Evolutionary conservation across 768 basidiomycete genomes (phyloP), one percentile per base, ranked within the genome.

Genomic region (Mycena haematopus): DNA sequence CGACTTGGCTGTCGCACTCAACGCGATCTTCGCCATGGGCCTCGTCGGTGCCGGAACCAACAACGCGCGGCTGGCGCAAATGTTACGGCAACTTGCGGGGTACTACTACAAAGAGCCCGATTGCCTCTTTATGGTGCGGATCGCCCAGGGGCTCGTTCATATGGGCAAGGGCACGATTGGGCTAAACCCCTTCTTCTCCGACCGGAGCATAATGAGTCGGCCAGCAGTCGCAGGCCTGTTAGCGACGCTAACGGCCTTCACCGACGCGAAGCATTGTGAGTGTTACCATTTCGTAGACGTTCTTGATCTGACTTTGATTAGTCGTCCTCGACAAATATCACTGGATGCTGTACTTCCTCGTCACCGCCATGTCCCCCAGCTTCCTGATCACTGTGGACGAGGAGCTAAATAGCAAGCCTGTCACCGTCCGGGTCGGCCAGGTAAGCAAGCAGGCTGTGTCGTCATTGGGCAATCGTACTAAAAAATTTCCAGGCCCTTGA

Each of bases 151-250:
- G n/a, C 77, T 99, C 69, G 91, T 98, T 21, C 95, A 98, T 75
- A 96, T 99, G 96, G 96, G 96, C 75, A 99, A 99, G 78, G 96
- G 96, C 36, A 98, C 95, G 14, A 92, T 99, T 72, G 92, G 93
- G 11, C 80, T 99, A 69, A 98, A 96, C 74, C 96, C 97, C 4
- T 98, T 97, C 89, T 98, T 92, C 84, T 85, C 84, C 33, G 96
- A 99, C 75, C 86, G 96, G 38, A 86, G 84, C 56, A 89, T 96
- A 70, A 90, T 99, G 90, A 91, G 87, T 70, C 85, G 90, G 53
- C 87, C 92, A 1, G 95, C 95, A 6, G 84, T 97, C 15, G 94
- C 95, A 36, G 97, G 96, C 52, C 76, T 98, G 40, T 77, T 99
- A 60, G 89, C 95, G 11, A 91, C 93, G 0, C 72, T 99, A 58